Percentiles rank a stretch among this genome's conserved stretches.
Evolutionary conservation across 2,329 filamentous ascomycete genomes (phyloP).

Genomic region (Myriosclerotinia scirpicola): DNA sequence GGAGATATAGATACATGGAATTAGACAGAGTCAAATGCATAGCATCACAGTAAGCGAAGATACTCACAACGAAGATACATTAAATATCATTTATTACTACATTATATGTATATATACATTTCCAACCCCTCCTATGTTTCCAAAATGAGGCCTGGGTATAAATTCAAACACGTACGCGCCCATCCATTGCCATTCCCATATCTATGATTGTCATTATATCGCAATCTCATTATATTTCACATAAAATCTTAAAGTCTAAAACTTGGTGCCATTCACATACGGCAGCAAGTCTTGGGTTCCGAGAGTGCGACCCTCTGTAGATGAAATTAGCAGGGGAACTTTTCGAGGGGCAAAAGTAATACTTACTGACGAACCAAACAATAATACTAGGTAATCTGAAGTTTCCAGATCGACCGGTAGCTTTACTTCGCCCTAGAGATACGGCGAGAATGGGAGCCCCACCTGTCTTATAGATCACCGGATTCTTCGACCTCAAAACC

Average conservation of each 20-base stretch:
- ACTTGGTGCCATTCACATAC: slow-evolving; percentile 15
- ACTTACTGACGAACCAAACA: slow-evolving; percentile 36
- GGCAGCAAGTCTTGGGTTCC: slow-evolving; percentile 9
- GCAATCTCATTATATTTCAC: slow-evolving; percentile 5
- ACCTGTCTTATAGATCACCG: slow-evolving; percentile 31
- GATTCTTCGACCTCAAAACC: slow-evolving; percentile 31
- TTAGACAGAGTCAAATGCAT: not conserved
- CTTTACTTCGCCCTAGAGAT: slow-evolving; percentile 34
- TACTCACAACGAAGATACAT: not conserved
- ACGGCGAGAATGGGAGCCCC: slow-evolving; percentile 32
- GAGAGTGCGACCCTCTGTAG: slow-evolving; percentile 15
- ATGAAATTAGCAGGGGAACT: not conserved
- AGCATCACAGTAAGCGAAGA: not conserved
- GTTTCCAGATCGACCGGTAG: slow-evolving; percentile 31
- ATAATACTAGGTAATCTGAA: slow-evolving; percentile 35
- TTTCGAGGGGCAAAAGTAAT: not conserved
- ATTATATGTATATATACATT: not conserved
- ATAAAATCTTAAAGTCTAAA: not conserved
- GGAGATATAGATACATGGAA: not conserved
- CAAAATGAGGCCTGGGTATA: not conserved
- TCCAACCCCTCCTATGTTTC: not conserved
- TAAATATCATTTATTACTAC: not conserved
- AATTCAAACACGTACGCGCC: not conserved
- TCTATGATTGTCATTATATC: not conserved
- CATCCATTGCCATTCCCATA: not conserved